Conservation (phyloP, 495 filamentous ascomycete genomes). For the Aspergillus campestris region DNA sequence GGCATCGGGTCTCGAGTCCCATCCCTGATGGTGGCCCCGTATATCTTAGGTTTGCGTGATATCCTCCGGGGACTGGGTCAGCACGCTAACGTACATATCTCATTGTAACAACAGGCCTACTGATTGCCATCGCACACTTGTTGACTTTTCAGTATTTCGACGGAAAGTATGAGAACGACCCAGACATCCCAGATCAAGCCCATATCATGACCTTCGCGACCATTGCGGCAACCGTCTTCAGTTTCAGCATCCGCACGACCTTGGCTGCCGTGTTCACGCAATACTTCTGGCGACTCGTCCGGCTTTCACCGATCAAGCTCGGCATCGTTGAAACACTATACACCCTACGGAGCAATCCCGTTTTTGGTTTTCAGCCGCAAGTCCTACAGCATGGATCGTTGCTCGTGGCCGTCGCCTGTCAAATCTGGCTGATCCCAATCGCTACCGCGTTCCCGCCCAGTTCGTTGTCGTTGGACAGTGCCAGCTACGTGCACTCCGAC, state of each 20-base stretch:
- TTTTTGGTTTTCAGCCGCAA: not conserved
- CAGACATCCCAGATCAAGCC: not conserved
- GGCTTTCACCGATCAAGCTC: not conserved
- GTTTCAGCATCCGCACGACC: not conserved
- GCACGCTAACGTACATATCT: too few species aligned
- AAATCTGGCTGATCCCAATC: not conserved
- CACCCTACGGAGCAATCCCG: not conserved
- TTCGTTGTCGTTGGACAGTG: not conserved
- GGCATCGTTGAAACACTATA: not conserved
- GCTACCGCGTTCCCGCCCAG: not conserved
- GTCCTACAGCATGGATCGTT: not conserved
- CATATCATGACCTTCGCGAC: not conserved
- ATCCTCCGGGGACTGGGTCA: too few species aligned
- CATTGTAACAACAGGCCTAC: not conserved
- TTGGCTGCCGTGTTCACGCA: not conserved
- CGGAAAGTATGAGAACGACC: not conserved
- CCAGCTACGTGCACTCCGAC: not conserved
- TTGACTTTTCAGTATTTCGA: not conserved
- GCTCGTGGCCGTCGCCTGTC: not conserved
- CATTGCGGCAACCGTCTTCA: not conserved
- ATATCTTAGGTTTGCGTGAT: too few species aligned
- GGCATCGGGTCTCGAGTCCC: too few species aligned
- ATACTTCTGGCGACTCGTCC: not conserved
- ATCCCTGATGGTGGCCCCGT: too few species aligned
- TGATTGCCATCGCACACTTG: not conserved